Conservation (phyloP, 75 land plant genomes). For the Pinus taeda region DNA sequence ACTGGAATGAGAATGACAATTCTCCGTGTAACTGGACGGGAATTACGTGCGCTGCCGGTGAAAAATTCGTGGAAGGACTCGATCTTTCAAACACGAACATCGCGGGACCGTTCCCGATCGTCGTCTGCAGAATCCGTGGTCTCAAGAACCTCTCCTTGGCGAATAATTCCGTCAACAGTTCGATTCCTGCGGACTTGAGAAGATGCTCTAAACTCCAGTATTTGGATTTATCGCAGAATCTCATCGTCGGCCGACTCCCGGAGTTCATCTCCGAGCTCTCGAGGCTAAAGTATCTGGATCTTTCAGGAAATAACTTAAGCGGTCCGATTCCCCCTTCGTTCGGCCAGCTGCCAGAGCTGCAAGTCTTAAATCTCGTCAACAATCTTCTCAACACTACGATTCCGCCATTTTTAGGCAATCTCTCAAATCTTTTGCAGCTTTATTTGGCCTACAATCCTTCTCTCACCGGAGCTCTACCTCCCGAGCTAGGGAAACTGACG, state of each 20-base stretch:
- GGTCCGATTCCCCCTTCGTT: constrained; percentile 34
- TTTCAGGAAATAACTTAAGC: constrained; percentile 66
- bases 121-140: constrained; percentile 44
- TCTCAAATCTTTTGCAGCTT: constrained; percentile 42
- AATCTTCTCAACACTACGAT: constrained; percentile 42
- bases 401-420: constrained; percentile 37
- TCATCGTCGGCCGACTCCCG: constrained; percentile 48
- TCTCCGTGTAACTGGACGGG: constrained; percentile 64
- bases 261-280: constrained; percentile 29
- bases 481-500: constrained; percentile 51
- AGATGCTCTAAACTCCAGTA: constrained; percentile 36
- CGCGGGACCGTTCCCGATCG: constrained; percentile 45
- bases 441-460: constrained; percentile 62
- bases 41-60: constrained; percentile 40
- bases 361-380: constrained; percentile 23
- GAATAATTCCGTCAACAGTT: constrained; percentile 48
- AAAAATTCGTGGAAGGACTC: constrained; percentile 37
- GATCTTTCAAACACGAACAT: constrained; percentile 48
- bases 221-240: constrained; percentile 56
- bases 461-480: constrained; percentile 47
- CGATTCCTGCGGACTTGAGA: constrained; percentile 41
- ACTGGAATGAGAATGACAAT: too few relatives aligned
- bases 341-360: constrained; percentile 22
- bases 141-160: constrained; percentile 49
- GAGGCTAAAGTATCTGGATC: constrained; percentile 44